Evolutionary conservation across 1,139 yeast species (phyloP).

Genomic region (Williopsis jadinii): DNA sequence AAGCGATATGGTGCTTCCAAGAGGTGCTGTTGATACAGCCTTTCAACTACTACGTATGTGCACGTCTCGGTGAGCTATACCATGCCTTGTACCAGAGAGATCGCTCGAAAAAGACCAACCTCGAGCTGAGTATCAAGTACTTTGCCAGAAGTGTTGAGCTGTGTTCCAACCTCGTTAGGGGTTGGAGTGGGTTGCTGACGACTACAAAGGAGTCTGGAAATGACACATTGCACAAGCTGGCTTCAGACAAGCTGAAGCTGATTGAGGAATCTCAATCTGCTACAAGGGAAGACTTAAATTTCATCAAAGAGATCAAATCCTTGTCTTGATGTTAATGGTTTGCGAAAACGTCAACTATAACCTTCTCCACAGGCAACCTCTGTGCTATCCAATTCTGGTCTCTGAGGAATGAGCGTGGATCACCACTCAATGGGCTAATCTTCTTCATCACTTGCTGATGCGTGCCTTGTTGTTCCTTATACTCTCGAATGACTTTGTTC

Average conservation of each 20-base stretch:
- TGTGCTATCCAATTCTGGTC: constrained; percentile 79
- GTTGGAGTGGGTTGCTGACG: constrained; percentile 68
- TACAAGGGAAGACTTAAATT: constrained; percentile 26
- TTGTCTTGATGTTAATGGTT: background rate
- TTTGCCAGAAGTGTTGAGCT: constrained; percentile 70
- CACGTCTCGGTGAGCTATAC: constrained; percentile 48
- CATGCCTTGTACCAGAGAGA: constrained; percentile 8
- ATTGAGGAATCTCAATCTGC: constrained; percentile 27
- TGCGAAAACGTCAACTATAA: constrained; percentile 9
- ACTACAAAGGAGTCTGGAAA: constrained; percentile 24
- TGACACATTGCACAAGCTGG: constrained; percentile 25
- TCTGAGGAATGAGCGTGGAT: constrained; percentile 69
- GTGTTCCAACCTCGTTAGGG: constrained; percentile 58
- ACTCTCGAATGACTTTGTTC: constrained; percentile 63
- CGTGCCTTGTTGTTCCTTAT: constrained; percentile 63
- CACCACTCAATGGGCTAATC: constrained; percentile 41
- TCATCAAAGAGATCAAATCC: constrained; percentile 24
- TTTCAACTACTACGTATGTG: constrained; percentile 64
- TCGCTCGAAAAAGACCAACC: constrained; percentile 1
- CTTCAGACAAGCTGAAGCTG: constrained; percentile 28
- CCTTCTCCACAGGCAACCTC: constrained; percentile 40
- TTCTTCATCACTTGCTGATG: constrained; percentile 49
- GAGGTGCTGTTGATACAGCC: constrained; percentile 68
- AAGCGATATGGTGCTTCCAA: constrained; percentile 59
- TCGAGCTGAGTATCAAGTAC: constrained; percentile 34